phyloP scores from a whole-genome alignment of 306 rosid species.

The Trichosanthes truncata region DNA sequence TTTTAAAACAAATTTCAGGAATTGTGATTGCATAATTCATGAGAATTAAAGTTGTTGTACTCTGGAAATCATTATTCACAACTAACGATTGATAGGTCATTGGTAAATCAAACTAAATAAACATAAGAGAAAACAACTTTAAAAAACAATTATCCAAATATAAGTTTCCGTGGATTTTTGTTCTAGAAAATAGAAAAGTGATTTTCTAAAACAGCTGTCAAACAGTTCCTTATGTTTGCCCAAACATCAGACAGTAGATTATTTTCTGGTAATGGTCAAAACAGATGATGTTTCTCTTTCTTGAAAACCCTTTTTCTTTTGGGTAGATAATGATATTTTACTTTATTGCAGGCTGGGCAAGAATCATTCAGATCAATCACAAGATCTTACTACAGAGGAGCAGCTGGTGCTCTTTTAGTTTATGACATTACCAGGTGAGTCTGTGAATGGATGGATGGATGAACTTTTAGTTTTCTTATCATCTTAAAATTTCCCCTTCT shows the following conservation, averaged over 20 bases:
- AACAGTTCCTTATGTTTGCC: neutral
- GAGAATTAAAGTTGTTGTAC: neutral
- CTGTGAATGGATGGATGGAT: neutral
- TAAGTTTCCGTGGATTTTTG: neutral
- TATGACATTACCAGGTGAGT: slow-evolving; percentile 92
- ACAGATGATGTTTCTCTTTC: neutral
- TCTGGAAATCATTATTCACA: neutral
- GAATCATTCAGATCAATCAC: slow-evolving; percentile 97
- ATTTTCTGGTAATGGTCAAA: neutral
- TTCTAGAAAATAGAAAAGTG: neutral
- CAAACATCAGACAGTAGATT: neutral
- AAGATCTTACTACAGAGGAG: slow-evolving; percentile 94
- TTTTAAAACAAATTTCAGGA: neutral
- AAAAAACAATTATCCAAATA: neutral
- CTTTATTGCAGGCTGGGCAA: slow-evolving; percentile 86
- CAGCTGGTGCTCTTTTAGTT: slow-evolving; percentile 94
- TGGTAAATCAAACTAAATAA: neutral
- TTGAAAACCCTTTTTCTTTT: neutral
- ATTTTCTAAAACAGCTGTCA: neutral
- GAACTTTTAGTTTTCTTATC: neutral
- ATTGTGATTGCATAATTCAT: neutral
- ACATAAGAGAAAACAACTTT: neutral
- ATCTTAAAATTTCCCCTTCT: neutral
- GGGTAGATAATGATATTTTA: neutral
- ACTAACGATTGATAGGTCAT: neutral